Base-by-base conservation (phyloP, 306 rosid species). In the Trifolium dubium region DNA sequence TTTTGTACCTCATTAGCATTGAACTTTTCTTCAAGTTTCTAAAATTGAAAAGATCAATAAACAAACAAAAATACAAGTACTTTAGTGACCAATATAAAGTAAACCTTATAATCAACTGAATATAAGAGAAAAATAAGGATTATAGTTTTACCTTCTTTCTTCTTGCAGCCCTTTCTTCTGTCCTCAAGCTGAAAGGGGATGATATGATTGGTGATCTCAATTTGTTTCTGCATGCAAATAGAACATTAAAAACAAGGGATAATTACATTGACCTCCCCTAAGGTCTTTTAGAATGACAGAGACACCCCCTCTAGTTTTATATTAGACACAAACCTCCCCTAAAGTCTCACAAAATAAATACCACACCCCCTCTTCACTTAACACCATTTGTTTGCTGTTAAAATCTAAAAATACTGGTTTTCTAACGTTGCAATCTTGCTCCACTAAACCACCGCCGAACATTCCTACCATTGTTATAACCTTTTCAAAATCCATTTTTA, bases 1-100 rank as follows among this genome's bases (percentile, higher is more conserved):
- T 87, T 87, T 61, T 83, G 89, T 71, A 76, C 77, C 80, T 75
- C 96, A 64, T 88, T 85, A 19, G 87, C 91, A 84, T 91, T 88
- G 92, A 94, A 94, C 77, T 92, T 92, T 73, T 89, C 97, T 85
- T 94, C 97, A 11, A 94, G 99, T 79, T 88, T 94, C 99, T 94
- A 84, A 31, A 89, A 69, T 71, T 69, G 64, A 73, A 17, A 46
- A 41, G 37, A 78, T 55, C 63, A 61, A 41, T 4, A 37, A 34
- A 53, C 28, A 61, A 60, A 35, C 18, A 65, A 43, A 47, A 59
- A 72, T 15, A 58, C 31, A 66, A 69, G 51, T 61, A 11, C 11
- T 17, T 77, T 0, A 67, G 69, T 60, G 12, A 30, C 37, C 19
- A 46, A 74, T 9, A 17, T 56, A 17, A 75, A 41, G 28, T 41